A percentile compares a stretch with the other conserved stretches of the same genome.
Conservation (phyloP, 2,329 filamentous ascomycete genomes). For the Xylaria sp. region DNA sequence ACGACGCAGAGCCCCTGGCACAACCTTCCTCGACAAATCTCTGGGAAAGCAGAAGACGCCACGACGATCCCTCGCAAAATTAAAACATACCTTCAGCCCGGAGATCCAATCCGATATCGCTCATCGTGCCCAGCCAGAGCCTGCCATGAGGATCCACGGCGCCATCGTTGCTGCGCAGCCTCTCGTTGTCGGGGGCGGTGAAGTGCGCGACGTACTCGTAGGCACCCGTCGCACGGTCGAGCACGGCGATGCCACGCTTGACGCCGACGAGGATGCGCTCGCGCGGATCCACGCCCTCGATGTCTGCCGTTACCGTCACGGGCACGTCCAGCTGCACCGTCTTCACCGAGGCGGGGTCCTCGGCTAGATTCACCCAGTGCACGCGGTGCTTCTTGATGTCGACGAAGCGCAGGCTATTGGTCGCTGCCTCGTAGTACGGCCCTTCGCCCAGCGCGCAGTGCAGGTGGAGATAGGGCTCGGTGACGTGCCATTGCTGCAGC, state of each 20-base stretch:
- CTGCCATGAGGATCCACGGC: constrained; percentile 72
- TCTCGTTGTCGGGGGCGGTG: constrained; percentile 40
- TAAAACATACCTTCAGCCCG: constrained; percentile 48
- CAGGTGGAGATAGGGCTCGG: constrained; percentile 53
- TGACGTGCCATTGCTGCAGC: constrained; percentile 47
- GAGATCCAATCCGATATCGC: constrained; percentile 58
- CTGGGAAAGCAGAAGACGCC: not conserved
- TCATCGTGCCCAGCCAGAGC: constrained; percentile 86
- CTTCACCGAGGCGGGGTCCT: constrained; percentile 58
- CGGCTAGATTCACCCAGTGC: constrained; percentile 62
- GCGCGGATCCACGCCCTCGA: constrained; percentile 56
- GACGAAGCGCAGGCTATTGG: constrained; percentile 66
- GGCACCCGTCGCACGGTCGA: constrained; percentile 56
- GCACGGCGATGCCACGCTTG: constrained; percentile 75
- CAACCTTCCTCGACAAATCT: not conserved
- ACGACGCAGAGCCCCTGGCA: not conserved
- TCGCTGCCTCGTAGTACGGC: constrained; percentile 64
- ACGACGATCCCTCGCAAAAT: constrained; percentile 11
- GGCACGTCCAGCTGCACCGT: constrained; percentile 53
- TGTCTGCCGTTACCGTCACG: constrained; percentile 69
- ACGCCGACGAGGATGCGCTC: constrained; percentile 70
- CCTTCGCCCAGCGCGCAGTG: constrained; percentile 67
- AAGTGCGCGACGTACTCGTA: constrained; percentile 52
- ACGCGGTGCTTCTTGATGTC: constrained; percentile 76
- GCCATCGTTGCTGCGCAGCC: constrained; percentile 73